These are phyloP conservation scores for Eleusine coracana DNA, from an alignment of 176 grass and related monocot genomes.

Conservation along the genomic window DNA sequence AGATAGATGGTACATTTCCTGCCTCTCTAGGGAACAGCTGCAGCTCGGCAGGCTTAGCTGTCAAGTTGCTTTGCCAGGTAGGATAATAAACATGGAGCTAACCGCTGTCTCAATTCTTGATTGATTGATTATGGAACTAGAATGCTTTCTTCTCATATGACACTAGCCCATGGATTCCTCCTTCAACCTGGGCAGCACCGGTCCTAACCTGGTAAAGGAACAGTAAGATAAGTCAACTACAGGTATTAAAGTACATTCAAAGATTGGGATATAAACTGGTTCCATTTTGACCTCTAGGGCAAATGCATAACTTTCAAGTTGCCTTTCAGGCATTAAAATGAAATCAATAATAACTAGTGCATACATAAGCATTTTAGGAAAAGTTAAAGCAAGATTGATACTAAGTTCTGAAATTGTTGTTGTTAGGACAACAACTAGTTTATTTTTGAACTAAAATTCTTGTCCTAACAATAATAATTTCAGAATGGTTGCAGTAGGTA, in stretches of 20 bases:
- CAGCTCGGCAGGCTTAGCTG: not conserved
- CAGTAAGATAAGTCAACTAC: not conserved
- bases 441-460: no score
- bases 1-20: conserved; percentile 18
- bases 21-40: not conserved
- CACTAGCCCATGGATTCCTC: conserved; percentile 84
- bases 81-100: not conserved
- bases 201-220: conserved; percentile 65
- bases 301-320: not conserved
- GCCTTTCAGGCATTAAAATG: no score
- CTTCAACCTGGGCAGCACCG: conserved; percentile 85
- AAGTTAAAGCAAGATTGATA: no score
- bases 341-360: no score
- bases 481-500: no score
- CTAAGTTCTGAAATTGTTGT: no score
- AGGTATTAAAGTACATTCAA: not conserved
- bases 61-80: not conserved
- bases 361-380: no score
- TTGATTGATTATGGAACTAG: conserved; percentile 21
- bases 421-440: no score
- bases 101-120: not conserved
- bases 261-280: not conserved
- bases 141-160: conserved; percentile 89
- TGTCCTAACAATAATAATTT: no score
- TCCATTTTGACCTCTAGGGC: not conserved